Base-by-base conservation (phyloP, 129 eudicot genomes). In the Calendula officinalis region DNA sequence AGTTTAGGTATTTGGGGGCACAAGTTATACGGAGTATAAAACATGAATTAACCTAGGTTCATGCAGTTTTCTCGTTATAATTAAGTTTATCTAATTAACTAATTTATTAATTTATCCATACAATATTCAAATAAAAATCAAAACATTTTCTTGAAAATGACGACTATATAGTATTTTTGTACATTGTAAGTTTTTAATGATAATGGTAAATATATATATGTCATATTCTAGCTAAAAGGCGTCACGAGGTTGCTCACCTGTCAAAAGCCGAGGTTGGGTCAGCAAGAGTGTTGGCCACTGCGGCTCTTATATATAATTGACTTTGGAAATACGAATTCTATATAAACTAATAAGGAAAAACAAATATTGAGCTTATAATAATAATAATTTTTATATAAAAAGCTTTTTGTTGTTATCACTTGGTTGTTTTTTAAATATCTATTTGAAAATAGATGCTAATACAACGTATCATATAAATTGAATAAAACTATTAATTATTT, bases 211-310 rank as follows among this genome's bases (percentile, higher is more conserved):
- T 15, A 65, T 50, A 48, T 65, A 49, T 15, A 65, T 50, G 60
- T 65, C 36, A 64, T 49, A 34, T 47, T 64, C 33, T 33, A 4
- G 44, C 43, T 30, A 47, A 48, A 47, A 47, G 46, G n/a, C 70
- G 49, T 65, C 70, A 65, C 70, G 48, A 64, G 69, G 32, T 48
- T 48, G 33, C 36, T 48, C 69, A 35, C 69, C 33, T 35, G 69
- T 59, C 64, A 38, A 56, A 59, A 4, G 30, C 55, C 55, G 55
- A 49, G 22, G 55, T 14, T 49, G 55, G 55, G 64, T 59, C 55
- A 62, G 67, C 54, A 53, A 47, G 68, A 46, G 55, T 30, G 22
- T 55, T 66, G 51, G 44, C 14, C 50, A 35, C 60, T 38, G 71
- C 46, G 9, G 38, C 53, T 67, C 52, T 67, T 40, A 67, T 8